Conservation (phyloP, 1,284 basidiomycete genomes). For the Cystobasidium slooffiae region DNA sequence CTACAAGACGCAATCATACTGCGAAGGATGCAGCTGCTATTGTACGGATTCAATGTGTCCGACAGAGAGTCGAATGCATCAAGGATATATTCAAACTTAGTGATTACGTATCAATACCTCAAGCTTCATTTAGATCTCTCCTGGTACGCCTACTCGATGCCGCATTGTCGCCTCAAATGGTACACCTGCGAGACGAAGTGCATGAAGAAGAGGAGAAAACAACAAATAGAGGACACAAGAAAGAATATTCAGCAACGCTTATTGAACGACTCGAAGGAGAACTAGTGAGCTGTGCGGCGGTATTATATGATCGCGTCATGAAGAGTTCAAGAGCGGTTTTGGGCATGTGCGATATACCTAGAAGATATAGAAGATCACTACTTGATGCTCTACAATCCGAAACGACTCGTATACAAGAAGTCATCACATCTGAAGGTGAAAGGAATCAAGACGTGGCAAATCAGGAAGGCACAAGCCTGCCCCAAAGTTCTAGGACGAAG, state of each 20-base stretch:
- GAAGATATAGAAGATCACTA: neutral
- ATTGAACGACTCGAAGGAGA: neutral
- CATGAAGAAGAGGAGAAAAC: neutral
- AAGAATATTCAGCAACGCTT: neutral
- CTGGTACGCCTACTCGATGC: neutral
- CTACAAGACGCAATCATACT: neutral
- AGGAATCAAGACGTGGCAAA: neutral
- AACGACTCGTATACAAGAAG: neutral
- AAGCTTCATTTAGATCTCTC: slow-evolving; percentile 3
- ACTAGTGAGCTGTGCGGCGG: neutral
- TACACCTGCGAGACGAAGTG: neutral
- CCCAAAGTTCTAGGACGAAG: neutral
- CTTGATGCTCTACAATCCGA: neutral
- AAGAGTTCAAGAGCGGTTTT: too few relatives aligned
- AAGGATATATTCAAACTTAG: slow-evolving; percentile 1
- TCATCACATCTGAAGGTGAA: neutral
- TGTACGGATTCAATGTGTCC: neutral
- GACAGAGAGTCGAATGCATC: neutral
- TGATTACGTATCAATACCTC: slow-evolving; percentile 7
- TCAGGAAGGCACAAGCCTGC: neutral
- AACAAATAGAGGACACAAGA: neutral
- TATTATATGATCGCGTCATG: neutral
- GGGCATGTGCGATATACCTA: neutral
- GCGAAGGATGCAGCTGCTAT: neutral
- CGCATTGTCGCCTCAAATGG: neutral